Base-by-base conservation (phyloP, 176 grass and related monocot species). In the Oropetium thomaeum region DNA sequence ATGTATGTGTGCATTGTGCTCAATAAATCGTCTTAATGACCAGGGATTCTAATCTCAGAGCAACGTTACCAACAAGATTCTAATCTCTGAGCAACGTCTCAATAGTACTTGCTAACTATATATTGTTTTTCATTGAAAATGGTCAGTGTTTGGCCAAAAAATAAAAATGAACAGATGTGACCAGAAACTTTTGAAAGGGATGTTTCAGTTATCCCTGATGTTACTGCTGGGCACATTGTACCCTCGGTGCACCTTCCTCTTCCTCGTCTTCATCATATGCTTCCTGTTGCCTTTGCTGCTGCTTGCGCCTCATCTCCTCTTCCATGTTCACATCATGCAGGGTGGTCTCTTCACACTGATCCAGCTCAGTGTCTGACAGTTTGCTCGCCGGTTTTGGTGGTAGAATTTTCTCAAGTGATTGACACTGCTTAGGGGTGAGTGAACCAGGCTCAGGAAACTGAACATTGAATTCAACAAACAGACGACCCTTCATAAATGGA, bases 181-280 rank as follows among this genome's bases (percentile, higher is more conserved):
- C 5, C 15, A 8, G 2, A 52, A 38, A 52, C 31, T 27, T 65
- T 52, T 28, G 2, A 43, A 9, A 32, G 51, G 4, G 13, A 1
- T 38, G 33, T 49, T 34, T 43, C 1, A 26, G 32, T 4, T 17
- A 69, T 23, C 73, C 15, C 3, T 29, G 7, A 33, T 71, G 30
- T 61, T 90, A 96, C 82, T 99, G 92, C 69, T 99, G 96, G 60
- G 92, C 96, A 70, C 96, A 99, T 63, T 96, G 96, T 15, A 99
- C 89, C 40, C 96, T 85, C 11, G 89, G 91, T 26, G 54, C 87
- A 11, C 33, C 82, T 48, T 87, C 86, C 31, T 93, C 91, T 0
- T 88, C 92, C 0, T 87, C 79, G 7, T 95, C 91, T 13, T 99
- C 89, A 1, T 96, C 96, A 48, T 89, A 92, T 14, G 89, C 96